Percentiles rank a stretch among this genome's conserved stretches.
Evolutionary conservation across 1,284 basidiomycete species (phyloP).

Genomic region (Cryptococcus depauperatus): DNA sequence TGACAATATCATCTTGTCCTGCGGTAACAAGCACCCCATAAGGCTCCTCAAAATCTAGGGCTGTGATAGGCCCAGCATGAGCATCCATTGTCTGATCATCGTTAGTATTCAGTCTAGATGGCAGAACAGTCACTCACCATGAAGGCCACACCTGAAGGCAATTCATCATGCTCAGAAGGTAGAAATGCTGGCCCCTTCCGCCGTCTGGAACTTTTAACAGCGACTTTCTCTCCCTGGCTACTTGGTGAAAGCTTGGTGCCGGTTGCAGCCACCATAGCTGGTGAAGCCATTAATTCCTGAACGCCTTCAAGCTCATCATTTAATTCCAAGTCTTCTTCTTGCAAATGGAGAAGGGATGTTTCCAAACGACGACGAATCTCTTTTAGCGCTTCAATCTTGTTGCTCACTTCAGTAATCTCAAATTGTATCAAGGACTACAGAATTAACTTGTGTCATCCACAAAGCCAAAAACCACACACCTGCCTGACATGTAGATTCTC

Average conservation of each 20-base stretch:
- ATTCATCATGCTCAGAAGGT: constrained; percentile 92
- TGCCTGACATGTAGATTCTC: constrained; percentile 78
- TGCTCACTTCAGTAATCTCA: constrained; percentile 78
- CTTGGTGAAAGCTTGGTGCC: constrained; percentile 32
- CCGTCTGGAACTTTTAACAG: constrained; percentile 26
- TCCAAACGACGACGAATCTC: constrained; percentile 72
- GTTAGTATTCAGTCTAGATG: background rate
- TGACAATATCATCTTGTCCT: constrained; percentile 56
- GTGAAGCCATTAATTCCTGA: constrained; percentile 65
- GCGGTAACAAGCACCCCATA: constrained; percentile 89
- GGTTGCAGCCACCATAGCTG: constrained; percentile 33
- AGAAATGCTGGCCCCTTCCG: constrained; percentile 78
- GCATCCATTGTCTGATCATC: constrained; percentile 61
- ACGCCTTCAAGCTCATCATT: constrained; percentile 90
- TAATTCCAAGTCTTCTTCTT: constrained; percentile 91
- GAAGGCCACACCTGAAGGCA: constrained; percentile 90
- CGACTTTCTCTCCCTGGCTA: constrained; percentile 5
- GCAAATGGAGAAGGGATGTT: constrained; percentile 71
- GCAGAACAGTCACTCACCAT: constrained; percentile 56
- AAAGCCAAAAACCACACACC: constrained; percentile 49
- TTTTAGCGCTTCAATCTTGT: constrained; percentile 80
- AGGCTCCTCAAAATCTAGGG: constrained; percentile 92
- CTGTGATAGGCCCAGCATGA: constrained; percentile 72
- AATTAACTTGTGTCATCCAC: constrained; percentile 2
- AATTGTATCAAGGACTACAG: constrained; percentile 67